Conservation (phyloP, 495 filamentous ascomycete species). For the Physcia stellaris region DNA sequence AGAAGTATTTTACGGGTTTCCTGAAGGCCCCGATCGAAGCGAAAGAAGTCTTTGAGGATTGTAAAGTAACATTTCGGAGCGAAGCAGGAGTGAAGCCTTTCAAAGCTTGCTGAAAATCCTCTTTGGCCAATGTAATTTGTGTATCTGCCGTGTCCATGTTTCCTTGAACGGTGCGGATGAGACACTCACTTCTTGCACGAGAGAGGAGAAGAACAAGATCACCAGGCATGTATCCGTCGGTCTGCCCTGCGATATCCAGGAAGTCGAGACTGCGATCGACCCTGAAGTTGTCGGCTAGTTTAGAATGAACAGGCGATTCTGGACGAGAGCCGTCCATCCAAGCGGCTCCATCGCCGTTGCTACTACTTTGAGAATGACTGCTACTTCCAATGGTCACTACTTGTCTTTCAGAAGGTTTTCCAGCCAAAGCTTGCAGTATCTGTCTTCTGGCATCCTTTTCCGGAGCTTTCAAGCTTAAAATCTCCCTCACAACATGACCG, state of each 20-base stretch:
- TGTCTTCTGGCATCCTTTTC: slow-evolving; percentile 80
- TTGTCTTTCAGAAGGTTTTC: slow-evolving; percentile 7
- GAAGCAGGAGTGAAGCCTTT: slow-evolving; percentile 90
- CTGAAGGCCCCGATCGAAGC: slow-evolving; percentile 79
- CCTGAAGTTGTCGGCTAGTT: slow-evolving; percentile 44
- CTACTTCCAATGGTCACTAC: slow-evolving; percentile 20
- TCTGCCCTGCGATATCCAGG: slow-evolving; percentile 80
- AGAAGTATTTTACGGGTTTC: slow-evolving; percentile 75
- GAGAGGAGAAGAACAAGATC: slow-evolving; percentile 77
- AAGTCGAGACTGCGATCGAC: slow-evolving; percentile 71
- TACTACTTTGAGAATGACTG: slow-evolving; percentile 24
- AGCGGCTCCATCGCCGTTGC: slow-evolving; percentile 37
- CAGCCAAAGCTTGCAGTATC: slow-evolving; percentile 57
- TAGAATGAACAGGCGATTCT: slow-evolving; percentile 31
- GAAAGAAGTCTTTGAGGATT: slow-evolving; percentile 78
- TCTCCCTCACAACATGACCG: slow-evolving; percentile 68
- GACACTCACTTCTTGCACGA: slow-evolving; percentile 77
- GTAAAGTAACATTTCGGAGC: slow-evolving; percentile 83
- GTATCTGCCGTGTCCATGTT: slow-evolving; percentile 16
- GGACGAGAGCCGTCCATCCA: slow-evolving; percentile 58
- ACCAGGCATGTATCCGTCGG: slow-evolving; percentile 95
- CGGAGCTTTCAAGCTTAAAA: slow-evolving; percentile 72
- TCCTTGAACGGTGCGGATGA: slow-evolving; percentile 53
- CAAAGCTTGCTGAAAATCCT: slow-evolving; percentile 71
- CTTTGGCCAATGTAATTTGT: slow-evolving; percentile 45